A percentile compares a stretch with the other conserved stretches of the same genome.
These are phyloP conservation scores for Teunomyces gatunensis DNA, from an alignment of 805 yeast genomes.

Conservation along the genomic window DNA sequence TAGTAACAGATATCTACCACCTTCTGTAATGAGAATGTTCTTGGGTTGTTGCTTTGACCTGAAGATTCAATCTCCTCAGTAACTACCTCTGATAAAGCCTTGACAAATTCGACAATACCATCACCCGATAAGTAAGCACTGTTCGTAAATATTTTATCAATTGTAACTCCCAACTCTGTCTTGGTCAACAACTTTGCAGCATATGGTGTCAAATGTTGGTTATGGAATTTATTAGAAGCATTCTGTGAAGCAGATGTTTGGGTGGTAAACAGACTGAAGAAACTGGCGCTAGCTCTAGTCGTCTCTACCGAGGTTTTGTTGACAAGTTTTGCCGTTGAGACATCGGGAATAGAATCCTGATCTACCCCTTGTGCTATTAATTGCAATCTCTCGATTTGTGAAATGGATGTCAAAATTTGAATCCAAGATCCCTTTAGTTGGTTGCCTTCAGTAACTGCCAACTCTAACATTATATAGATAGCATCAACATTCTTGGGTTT, in stretches of 20 bases:
- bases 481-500: conserved; percentile 80
- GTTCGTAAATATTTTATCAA: conserved; percentile 84
- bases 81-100: conserved; percentile 82
- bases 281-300: conserved; percentile 37
- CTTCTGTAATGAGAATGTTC: conserved; percentile 90
- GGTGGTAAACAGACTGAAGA: conserved; percentile 57
- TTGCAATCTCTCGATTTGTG: conserved; percentile 90
- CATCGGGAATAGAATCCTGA: conserved; percentile 82
- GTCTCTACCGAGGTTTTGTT: conserved; percentile 49
- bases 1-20: conserved; percentile 97
- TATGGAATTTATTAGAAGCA: conserved; percentile 68
- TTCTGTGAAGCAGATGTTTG: conserved; percentile 56
- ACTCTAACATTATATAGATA: conserved; percentile 64
- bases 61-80: conserved; percentile 89
- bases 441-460: conserved; percentile 81
- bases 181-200: conserved; percentile 58
- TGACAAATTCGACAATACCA: conserved; percentile 84
- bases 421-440: conserved; percentile 73
- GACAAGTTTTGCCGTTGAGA: conserved; percentile 69
- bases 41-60: conserved; percentile 75
- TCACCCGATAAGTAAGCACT: conserved; percentile 76
- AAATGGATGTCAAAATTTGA: conserved; percentile 73
- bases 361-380: conserved; percentile 84
- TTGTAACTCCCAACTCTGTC: conserved; percentile 70
- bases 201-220: conserved; percentile 60